These are phyloP conservation scores for Tricholoma matsutake DNA, from an alignment of 768 basidiomycete species.

Conservation along the genomic window DNA sequence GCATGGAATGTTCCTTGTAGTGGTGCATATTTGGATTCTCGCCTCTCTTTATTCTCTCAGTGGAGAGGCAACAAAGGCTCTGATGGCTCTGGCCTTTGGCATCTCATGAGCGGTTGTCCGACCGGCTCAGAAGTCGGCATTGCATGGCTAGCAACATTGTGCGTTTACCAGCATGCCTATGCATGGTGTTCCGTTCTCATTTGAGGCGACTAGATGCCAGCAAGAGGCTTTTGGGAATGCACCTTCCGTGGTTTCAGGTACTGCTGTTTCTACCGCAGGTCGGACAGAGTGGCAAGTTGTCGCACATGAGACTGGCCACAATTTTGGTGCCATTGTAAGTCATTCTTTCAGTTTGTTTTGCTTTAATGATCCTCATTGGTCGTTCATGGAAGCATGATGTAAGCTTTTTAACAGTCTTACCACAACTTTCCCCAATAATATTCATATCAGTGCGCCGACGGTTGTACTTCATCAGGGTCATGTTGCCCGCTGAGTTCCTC, in stretches of 20 bases:
- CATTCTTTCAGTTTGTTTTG: constrained; percentile 3
- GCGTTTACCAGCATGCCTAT: constrained; percentile 21
- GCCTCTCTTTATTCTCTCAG: constrained; percentile 74
- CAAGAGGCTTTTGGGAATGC: constrained; percentile 44
- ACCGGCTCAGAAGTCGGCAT: constrained; percentile 84
- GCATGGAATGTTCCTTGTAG: constrained; percentile 81
- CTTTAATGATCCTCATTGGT: constrained; percentile 1
- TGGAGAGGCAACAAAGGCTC: constrained; percentile 75
- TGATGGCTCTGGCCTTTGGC: constrained; percentile 84
- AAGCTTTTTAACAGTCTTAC: constrained; percentile 14
- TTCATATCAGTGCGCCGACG: constrained; percentile 52
- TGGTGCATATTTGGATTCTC: constrained; percentile 53
- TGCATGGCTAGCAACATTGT: constrained; percentile 84
- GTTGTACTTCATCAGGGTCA: constrained; percentile 50
- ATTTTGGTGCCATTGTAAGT: constrained; percentile 86
- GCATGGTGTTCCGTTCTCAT: not conserved
- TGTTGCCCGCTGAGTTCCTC: constrained; percentile 69
- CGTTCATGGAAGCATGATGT: constrained; percentile 54
- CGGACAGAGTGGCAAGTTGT: constrained; percentile 81
- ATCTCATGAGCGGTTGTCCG: constrained; percentile 82
- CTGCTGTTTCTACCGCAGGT: constrained; percentile 76
- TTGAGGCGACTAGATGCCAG: constrained; percentile 44
- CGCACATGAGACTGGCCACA: constrained; percentile 82
- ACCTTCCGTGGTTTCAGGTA: constrained; percentile 65
- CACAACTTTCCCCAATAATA: constrained; percentile 7